These are phyloP conservation scores for Metroxylon sagu DNA, from an alignment of 176 grass and related monocot genomes.

Conservation along the genomic window DNA sequence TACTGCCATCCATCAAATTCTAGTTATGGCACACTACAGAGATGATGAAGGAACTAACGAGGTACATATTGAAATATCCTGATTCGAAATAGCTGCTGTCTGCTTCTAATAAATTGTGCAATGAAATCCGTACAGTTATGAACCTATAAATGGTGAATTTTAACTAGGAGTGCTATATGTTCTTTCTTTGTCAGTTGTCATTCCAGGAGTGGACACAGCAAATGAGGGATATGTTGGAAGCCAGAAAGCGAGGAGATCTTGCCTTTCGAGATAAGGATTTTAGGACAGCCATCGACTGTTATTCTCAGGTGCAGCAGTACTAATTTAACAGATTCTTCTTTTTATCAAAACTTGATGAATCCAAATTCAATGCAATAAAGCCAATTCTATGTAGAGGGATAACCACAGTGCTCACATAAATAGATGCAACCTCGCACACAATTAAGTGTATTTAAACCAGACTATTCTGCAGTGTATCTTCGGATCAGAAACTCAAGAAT, in stretches of 20 bases:
- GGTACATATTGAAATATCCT: conserved; percentile 25
- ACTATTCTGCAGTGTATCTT: no score
- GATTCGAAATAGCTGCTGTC: no score
- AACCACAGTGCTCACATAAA: no score
- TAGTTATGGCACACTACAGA: conserved; percentile 68
- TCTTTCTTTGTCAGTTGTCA: conserved; percentile 48
- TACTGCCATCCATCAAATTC: conserved; percentile 89
- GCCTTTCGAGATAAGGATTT: conserved; percentile 99
- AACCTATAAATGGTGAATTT: background rate
- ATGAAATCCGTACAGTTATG: background rate
- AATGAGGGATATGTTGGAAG: conserved; percentile 96
- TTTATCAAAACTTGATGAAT: no score
- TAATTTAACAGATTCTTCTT: no score
- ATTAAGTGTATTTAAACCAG: no score
- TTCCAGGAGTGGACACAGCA: conserved; percentile 99
- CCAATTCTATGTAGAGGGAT: no score
- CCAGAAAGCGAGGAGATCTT: conserved; percentile 75
- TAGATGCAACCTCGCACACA: no score
- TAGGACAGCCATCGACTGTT: conserved; percentile 74
- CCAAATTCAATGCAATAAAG: no score
- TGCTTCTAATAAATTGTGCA: no score
- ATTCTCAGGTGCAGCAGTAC: conserved; percentile 49
- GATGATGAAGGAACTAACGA: conserved; percentile 93
- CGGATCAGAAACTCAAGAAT: no score
- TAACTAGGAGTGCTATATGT: background rate